Percentiles rank a stretch among this genome's conserved stretches.
These are phyloP conservation scores for Phellopilus nigrolimitatus DNA, from an alignment of 1,284 basidiomycete genomes.

Conservation along the genomic window DNA sequence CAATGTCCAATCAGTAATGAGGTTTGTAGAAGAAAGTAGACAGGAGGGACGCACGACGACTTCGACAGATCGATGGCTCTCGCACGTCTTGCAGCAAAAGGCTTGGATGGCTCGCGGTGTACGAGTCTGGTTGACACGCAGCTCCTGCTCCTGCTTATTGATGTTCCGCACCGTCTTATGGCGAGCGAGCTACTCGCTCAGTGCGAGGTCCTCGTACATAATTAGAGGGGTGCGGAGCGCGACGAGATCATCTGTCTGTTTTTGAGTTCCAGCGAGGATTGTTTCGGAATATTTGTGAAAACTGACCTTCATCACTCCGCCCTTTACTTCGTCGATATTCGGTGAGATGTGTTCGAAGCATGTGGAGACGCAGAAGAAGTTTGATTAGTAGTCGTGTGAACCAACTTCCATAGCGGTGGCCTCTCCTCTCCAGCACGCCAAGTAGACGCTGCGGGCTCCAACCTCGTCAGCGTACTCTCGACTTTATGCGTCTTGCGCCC, in stretches of 20 bases:
- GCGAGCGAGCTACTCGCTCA: constrained; percentile 64
- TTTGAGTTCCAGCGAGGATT: too few relatives aligned
- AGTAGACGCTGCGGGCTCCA: constrained; percentile 24
- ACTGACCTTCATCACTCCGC: constrained; percentile 12
- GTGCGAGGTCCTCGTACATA: constrained; percentile 82
- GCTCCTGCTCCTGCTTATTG: constrained; percentile 64
- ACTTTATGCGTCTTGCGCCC: constrained; percentile 19
- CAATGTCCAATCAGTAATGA: constrained; percentile 1
- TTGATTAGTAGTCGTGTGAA: too few relatives aligned
- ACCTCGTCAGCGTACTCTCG: constrained; percentile 24
- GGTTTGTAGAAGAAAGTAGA: constrained; percentile 10
- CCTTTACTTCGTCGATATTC: too few relatives aligned
- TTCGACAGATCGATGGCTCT: constrained; percentile 85
- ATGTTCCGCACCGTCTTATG: constrained; percentile 59
- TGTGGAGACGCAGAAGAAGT: too few relatives aligned
- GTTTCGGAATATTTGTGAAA: constrained; percentile 61
- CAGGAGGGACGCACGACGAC: constrained; percentile 73
- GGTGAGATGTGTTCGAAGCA: too few relatives aligned
- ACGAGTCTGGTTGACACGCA: constrained; percentile 28
- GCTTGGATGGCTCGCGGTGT: constrained; percentile 12
- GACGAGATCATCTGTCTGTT: too few relatives aligned
- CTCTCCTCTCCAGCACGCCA: constrained; percentile 4
- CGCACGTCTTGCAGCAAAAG: constrained; percentile 43
- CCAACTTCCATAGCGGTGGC: constrained; percentile 21
- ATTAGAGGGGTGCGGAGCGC: constrained; percentile 76